phyloP scores from a whole-genome alignment of 1,139 yeast genomes.

The Sugiyamaella japonica region DNA sequence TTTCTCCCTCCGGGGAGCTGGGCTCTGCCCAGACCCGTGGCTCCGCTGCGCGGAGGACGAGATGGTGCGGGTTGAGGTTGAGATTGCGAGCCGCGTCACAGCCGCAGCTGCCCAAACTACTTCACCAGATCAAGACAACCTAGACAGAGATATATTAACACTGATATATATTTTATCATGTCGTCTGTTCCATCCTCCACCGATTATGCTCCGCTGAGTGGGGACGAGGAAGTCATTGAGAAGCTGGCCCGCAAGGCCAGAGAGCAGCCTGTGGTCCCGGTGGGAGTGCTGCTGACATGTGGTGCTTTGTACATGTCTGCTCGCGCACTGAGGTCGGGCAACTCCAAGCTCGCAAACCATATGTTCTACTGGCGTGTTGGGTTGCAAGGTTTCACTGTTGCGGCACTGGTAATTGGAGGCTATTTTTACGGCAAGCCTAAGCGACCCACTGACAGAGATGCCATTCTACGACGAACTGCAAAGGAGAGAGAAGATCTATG shows the following conservation, averaged over 20 bases:
- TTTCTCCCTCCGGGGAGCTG: not conserved
- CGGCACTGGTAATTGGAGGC: conserved; percentile 81
- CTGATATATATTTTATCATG: not conserved
- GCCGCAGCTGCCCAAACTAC: not conserved
- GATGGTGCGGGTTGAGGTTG: too few relatives aligned
- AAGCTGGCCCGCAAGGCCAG: conserved; percentile 38
- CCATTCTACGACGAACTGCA: conserved; percentile 67
- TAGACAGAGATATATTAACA: not conserved
- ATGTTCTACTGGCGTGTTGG: conserved; percentile 91
- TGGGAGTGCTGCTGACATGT: conserved; percentile 75
- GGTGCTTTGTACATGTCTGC: conserved; percentile 83
- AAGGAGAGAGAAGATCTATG: conserved; percentile 80
- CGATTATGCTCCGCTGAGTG: conserved; percentile 5
- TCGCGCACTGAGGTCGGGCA: conserved; percentile 69
- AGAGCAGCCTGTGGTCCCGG: conserved; percentile 54
- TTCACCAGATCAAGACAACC: not conserved
- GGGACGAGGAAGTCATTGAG: conserved; percentile 30
- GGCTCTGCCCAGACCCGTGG: conserved; percentile 5
- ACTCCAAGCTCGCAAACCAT: conserved; percentile 71
- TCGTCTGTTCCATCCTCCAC: conserved; percentile 5
- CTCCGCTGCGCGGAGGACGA: not conserved
- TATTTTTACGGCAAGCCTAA: conserved; percentile 58
- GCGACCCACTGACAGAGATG: conserved; percentile 62
- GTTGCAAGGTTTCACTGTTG: conserved; percentile 77
- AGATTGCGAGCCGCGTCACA: not conserved